phyloP scores from a whole-genome alignment of 352 stramenopile genomes.

The Pythium myriotylum region DNA sequence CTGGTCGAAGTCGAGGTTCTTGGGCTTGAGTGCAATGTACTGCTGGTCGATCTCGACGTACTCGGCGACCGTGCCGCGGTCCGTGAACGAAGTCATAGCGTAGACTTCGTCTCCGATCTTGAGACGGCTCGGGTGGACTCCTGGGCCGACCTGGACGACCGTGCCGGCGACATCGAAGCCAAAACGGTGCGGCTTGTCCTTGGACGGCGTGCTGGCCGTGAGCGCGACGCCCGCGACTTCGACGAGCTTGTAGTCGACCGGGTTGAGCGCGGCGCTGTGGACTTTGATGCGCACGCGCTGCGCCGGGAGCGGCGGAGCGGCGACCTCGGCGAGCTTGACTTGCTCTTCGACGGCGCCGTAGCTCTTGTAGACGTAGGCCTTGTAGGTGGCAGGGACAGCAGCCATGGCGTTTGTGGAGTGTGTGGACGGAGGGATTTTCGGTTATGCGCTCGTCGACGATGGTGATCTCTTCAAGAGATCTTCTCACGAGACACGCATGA shows the following conservation, averaged over 20 bases:
- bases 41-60: slow-evolving; percentile 35
- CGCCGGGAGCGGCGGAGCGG: background rate
- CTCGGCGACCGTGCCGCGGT: slow-evolving; percentile 33
- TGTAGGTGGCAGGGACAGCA: slow-evolving; percentile 17
- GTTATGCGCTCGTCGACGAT: background rate
- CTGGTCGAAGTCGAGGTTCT: slow-evolving; percentile 37
- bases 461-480: background rate
- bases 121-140: slow-evolving; percentile 7
- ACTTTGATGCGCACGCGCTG: slow-evolving; percentile 15
- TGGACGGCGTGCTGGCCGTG: background rate
- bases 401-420: background rate
- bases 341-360: slow-evolving; percentile 8
- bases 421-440: background rate
- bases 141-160: slow-evolving; percentile 7
- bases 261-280: slow-evolving; percentile 12
- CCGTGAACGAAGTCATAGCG: slow-evolving; percentile 21
- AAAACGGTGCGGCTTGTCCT: slow-evolving; percentile 9
- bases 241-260: slow-evolving; percentile 7
- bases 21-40: slow-evolving; percentile 39
- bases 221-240: background rate
- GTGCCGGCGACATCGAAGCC: slow-evolving; percentile 16
- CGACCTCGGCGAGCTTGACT: slow-evolving; percentile 5
- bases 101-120: slow-evolving; percentile 22
- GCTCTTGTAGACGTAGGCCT: slow-evolving; percentile 16
- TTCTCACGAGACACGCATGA: too few relatives aligned